phyloP scores from a whole-genome alignment of 169 alveolate species.

The Plasmodium billcollinsi region DNA sequence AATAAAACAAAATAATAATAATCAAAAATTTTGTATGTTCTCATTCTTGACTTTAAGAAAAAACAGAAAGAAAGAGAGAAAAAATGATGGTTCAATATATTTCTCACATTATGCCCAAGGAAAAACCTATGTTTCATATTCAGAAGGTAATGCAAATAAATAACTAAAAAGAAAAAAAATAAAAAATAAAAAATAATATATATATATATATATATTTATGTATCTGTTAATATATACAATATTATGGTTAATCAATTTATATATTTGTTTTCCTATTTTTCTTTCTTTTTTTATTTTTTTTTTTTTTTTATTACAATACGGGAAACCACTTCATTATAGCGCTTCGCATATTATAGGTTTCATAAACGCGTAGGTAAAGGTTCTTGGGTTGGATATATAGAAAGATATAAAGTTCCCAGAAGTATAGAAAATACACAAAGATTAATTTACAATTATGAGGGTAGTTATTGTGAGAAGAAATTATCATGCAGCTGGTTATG shows the following conservation, averaged over 20 bases:
- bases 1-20: no score
- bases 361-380: conserved; percentile 90
- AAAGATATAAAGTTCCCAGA: conserved; percentile 85
- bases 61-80: not conserved
- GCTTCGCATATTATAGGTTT: conserved; percentile 87
- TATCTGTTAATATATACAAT: not conserved
- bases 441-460: conserved; percentile 81
- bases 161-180: not conserved
- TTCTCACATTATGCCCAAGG: not conserved
- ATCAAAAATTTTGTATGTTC: no score
- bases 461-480: conserved; percentile 85
- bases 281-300: no score
- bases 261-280: not conserved
- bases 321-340: conserved; percentile 16
- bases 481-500: conserved; percentile 83
- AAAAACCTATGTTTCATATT: conserved; percentile 3
- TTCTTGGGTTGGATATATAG: conserved; percentile 86
- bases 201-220: not conserved
- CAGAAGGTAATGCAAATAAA: conserved; percentile 10
- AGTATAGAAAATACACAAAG: conserved; percentile 87
- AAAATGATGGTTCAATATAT: not conserved
- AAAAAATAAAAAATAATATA: not conserved
- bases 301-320: no score
- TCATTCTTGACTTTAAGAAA: not conserved
- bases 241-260: not conserved